A percentile compares a stretch with the other conserved stretches of the same genome.
Conservation (phyloP, 1,139 yeast genomes). For the Lodderomyces oxycetoniae region DNA sequence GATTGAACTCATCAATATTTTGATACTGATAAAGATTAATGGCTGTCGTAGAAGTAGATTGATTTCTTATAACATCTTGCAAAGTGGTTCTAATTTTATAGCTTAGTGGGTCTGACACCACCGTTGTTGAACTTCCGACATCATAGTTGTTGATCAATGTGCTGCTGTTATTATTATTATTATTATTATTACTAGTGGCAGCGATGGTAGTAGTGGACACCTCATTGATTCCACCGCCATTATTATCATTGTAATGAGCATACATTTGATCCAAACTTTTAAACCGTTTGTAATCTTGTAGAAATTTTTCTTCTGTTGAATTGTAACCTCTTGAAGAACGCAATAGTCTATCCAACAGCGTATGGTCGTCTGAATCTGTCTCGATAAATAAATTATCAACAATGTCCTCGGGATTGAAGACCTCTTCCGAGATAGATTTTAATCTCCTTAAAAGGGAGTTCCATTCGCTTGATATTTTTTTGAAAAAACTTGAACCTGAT, state of each 20-base stretch:
- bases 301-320: constrained; percentile 30
- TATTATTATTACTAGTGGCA: constrained; percentile 11
- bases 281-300: constrained; percentile 29
- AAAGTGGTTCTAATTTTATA: constrained; percentile 13
- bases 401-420: constrained; percentile 37
- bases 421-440: constrained; percentile 39
- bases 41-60: constrained; percentile 7
- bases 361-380: constrained; percentile 25
- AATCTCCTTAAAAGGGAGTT: constrained; percentile 29
- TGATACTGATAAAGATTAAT: constrained; percentile 4
- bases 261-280: constrained; percentile 36
- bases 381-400: constrained; percentile 42
- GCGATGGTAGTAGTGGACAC: too few relatives aligned
- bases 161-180: constrained; percentile 6
- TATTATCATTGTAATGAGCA: constrained; percentile 12
- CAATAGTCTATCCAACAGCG: constrained; percentile 21
- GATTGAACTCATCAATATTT: constrained; percentile 8
- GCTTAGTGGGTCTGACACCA: constrained; percentile 5
- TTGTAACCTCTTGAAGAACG: constrained; percentile 19
- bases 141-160: constrained; percentile 5
- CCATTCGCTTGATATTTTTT: constrained; percentile 33
- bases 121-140: constrained; percentile 5
- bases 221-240: neutral
- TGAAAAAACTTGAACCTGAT: constrained; percentile 29
- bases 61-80: constrained; percentile 26